Conservation (phyloP, 305 asterid genomes). For the Plantago coronopus region DNA sequence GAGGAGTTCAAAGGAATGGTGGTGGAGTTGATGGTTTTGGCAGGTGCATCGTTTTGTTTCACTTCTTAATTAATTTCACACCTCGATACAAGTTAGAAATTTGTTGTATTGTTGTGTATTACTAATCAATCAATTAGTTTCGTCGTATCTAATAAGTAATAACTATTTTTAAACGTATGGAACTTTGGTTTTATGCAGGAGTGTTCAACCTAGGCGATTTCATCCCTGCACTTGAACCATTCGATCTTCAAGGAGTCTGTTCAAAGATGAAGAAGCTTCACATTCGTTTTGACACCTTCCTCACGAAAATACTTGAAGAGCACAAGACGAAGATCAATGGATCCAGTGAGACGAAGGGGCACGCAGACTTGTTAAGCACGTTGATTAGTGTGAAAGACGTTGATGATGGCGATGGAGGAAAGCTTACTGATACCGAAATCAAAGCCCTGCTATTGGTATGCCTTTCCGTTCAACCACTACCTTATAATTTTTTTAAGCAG, state of each 20-base stretch:
- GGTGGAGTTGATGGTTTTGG: constrained; percentile 68
- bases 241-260: constrained; percentile 70
- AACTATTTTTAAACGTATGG: too few relatives aligned
- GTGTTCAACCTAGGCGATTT: constrained; percentile 77
- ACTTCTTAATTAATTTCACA: too few relatives aligned
- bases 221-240: constrained; percentile 55
- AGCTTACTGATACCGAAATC: constrained; percentile 58
- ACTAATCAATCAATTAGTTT: too few relatives aligned
- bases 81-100: too few relatives aligned
- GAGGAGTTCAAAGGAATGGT: constrained; percentile 80
- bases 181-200: constrained; percentile 35
- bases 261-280: constrained; percentile 75
- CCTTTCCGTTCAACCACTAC: neutral
- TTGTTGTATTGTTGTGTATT: too few relatives aligned
- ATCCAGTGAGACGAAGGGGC: neutral
- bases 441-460: constrained; percentile 82
- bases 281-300: constrained; percentile 60
- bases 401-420: constrained; percentile 41
- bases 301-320: constrained; percentile 46
- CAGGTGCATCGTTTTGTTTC: constrained; percentile 26
- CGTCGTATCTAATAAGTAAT: too few relatives aligned
- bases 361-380: constrained; percentile 47
- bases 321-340: constrained; percentile 40
- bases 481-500: too few relatives aligned
- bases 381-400: constrained; percentile 46